Evolutionary conservation across 2,329 filamentous ascomycete genomes (phyloP).

Genomic region (Penicillium sp.): DNA sequence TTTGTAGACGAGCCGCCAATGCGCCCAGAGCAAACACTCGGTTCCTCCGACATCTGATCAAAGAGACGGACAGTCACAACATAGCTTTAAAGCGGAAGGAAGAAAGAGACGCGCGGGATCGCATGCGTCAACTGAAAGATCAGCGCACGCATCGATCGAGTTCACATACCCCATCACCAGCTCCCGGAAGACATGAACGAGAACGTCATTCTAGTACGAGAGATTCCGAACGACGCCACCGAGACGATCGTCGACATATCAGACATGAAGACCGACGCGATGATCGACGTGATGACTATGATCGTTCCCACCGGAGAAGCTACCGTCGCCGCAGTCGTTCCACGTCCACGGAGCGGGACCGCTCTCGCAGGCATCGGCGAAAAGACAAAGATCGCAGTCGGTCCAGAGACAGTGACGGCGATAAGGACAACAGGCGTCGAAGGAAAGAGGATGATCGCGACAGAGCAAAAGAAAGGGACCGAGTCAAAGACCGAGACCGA

Average conservation of each 20-base stretch:
- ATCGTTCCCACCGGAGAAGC: conserved; percentile 33
- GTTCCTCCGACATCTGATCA: conserved; percentile 86
- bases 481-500: conserved; percentile 13
- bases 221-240: conserved; percentile 26
- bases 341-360: conserved; percentile 28
- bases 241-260: conserved; percentile 15
- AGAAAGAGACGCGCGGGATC: conserved; percentile 73
- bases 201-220: conserved; percentile 23
- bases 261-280: conserved; percentile 16
- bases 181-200: conserved; percentile 40
- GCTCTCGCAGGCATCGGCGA: conserved; percentile 28
- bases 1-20: conserved; percentile 62
- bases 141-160: conserved; percentile 39
- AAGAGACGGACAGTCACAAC: conserved; percentile 88
- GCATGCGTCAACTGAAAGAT: conserved; percentile 63
- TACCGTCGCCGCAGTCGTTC: conserved; percentile 34
- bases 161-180: conserved; percentile 26
- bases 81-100: conserved; percentile 82
- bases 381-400: conserved; percentile 8
- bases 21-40: conserved; percentile 87
- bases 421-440: conserved; percentile 28
- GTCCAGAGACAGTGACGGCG: conserved; percentile 20
- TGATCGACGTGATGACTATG: conserved; percentile 16
- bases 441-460: conserved; percentile 27
- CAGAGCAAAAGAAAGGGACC: conserved; percentile 18